Base-by-base conservation (phyloP, 2,329 filamentous ascomycete genomes). In the Blastomyces gilchristii region DNA sequence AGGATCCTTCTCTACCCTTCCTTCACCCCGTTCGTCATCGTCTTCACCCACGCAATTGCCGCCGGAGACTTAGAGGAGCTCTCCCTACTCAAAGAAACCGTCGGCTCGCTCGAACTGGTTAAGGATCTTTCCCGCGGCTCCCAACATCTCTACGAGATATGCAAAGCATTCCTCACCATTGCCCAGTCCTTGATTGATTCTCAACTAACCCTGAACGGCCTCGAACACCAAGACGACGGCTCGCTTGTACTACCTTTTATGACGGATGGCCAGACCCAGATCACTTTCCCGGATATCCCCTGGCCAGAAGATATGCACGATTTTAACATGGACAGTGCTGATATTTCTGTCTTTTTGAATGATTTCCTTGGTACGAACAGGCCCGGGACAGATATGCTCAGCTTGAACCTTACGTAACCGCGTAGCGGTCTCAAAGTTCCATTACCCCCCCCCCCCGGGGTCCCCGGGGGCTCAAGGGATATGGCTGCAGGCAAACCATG, bases 111-210 rank as follows among this genome's bases (percentile, higher is more conserved):
- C 2, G 77, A 81, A 64, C 78, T 79, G 0, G 77, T 80, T 6
- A 78, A 78, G 58, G 76, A 77, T 5, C 75, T 80, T 2, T 87
- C 84, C 1, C 82, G 85, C 68, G 81, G 83, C 1, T 79, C 85
- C 28, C 78, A 81, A 43, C 85, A 84, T 68, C 77, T 88, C 16
- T 81, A 85, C 68, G 81, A 80, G n/a, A 78, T 88, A 41, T 87
- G 83, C 67, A 67, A 67, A 45, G 68, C 69, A 7, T 71, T 71
- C 43, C 67, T 67, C 12, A 68, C 65, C 39, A 66, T 68, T 1
- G 69, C 69, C 2, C 67, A 68, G 14, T 66, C 69, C 22, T 65
- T 71, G 0, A 67, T 71, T 5, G 65, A 68, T 11, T 67, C 68
- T 2, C 61, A 65, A 16, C 67, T 70, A 50, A 69, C 67, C 1